Evolutionary conservation across 2,329 filamentous ascomycete species (phyloP), one percentile per base, ranked within the genome.

Genomic region (Verticillium nubilum): DNA sequence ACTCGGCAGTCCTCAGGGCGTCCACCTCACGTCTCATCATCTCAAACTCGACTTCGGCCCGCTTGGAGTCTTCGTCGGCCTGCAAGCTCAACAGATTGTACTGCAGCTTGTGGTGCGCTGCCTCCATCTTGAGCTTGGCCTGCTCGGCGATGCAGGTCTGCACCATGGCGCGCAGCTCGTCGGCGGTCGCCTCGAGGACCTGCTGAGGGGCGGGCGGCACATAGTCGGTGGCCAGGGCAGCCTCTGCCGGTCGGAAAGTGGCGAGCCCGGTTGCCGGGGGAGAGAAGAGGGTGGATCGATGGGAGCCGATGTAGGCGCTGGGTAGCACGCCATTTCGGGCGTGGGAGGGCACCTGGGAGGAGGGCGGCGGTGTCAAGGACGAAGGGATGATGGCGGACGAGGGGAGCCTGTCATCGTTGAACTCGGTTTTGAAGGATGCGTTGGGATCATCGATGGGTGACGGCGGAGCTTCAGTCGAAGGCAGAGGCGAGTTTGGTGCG

Each of bases 11-110:
- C 61, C 92, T 89, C 28, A 97, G 78, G 13, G 93, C 90, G 62
- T 97, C 90, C 23, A 96, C 89, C 73, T 97, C 92, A 25, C 90
- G 84, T 63, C 91, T 86, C n/a, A 89, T 89, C 85, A 97, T 93
- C 64, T 95, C 90, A 67, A 96, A 90, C 73, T 97, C 94, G 5
- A 97, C 93, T 35, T 88, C 89, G 65, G 94, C 92, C 27, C 92
- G 87, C 73, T 96, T 93, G 10, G 91, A 85, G 29, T 92, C 89
- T 66, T 96, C 92, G 55, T 89, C 87, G 58, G 90, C 92, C 69
- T 96, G 91, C 64, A 97, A 87, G 57, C 85, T 87, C 28, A 96
- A 82, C 69, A 97, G 83, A 67, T 89, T 92, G 70, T 93, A 90
- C 72, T 97, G 94, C 58, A 98, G 79, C 75, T 95, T 96, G 77